phyloP scores from a whole-genome alignment of 2,329 filamentous ascomycete genomes.

The Tolypocladium tundrense region DNA sequence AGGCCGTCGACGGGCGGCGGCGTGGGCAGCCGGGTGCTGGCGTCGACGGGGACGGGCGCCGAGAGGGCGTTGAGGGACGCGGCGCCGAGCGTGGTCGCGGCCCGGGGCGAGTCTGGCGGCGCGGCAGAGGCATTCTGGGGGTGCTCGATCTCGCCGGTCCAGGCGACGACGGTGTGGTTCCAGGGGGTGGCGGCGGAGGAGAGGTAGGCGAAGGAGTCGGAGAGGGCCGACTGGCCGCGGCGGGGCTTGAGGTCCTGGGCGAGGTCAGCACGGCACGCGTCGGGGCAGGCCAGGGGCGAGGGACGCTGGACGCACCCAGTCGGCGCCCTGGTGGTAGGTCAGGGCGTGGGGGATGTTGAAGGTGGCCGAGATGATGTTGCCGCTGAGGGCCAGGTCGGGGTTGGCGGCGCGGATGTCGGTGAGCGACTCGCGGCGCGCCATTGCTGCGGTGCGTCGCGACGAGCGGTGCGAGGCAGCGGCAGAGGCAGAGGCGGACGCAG shows the following conservation, averaged over 20 bases:
- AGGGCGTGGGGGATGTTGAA: conserved; percentile 53
- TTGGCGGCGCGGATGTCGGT: conserved; percentile 45
- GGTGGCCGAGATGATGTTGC: conserved; percentile 57
- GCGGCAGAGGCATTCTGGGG: conserved; percentile 35
- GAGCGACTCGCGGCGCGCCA: conserved; percentile 39
- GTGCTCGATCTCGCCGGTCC: conserved; percentile 78
- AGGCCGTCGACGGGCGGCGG: conserved; percentile 57
- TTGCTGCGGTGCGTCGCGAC: conserved; percentile 14
- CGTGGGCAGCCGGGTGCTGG: conserved; percentile 41
- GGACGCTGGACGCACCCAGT: conserved; percentile 41
- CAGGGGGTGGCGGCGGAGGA: conserved; percentile 75
- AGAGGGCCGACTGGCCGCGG: conserved; percentile 81
- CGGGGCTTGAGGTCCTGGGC: conserved; percentile 62
- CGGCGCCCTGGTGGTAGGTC: conserved; percentile 45
- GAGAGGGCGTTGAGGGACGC: conserved; percentile 62
- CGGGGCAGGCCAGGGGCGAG: too few relatives aligned
- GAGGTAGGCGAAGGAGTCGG: conserved; percentile 82
- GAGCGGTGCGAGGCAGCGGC: background rate
- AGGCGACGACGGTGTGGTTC: conserved; percentile 88
- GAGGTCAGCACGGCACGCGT: background rate
- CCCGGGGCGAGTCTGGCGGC: conserved; percentile 35
- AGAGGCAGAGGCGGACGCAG: background rate
- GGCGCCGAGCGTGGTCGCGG: conserved; percentile 33
- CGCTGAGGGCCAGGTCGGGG: conserved; percentile 47
- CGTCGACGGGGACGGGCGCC: conserved; percentile 67